phyloP scores from a whole-genome alignment of 225 moss, liverwort and hornwort genomes.

The Neckera pumila region DNA sequence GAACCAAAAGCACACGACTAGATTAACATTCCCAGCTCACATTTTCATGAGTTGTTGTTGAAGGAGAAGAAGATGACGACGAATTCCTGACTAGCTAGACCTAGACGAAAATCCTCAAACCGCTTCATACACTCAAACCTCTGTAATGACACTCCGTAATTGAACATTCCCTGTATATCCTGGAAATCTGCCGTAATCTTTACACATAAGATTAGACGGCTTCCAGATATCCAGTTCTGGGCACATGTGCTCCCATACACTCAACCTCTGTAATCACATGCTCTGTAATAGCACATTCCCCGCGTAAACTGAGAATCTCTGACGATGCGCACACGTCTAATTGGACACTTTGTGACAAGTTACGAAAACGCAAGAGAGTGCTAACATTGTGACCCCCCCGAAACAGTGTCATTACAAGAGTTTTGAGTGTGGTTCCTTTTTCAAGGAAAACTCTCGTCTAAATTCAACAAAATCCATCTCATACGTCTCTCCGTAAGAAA shows the following conservation, averaged over 20 bases:
- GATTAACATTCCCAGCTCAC: background rate
- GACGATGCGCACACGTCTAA: background rate
- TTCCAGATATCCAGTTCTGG: background rate
- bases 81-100: background rate
- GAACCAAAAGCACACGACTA: background rate
- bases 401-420: background rate
- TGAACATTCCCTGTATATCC: background rate
- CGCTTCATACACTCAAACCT: background rate
- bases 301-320: background rate
- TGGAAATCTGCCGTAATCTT: background rate
- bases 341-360: background rate
- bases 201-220: background rate
- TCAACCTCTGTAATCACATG: background rate
- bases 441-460: background rate
- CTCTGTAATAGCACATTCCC: background rate
- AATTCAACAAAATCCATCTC: background rate
- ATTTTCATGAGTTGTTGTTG: background rate
- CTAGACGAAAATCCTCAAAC: background rate
- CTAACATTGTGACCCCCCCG: background rate
- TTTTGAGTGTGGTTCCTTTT: background rate
- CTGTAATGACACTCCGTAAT: background rate
- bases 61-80: background rate
- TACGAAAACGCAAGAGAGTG: background rate
- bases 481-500: background rate
- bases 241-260: background rate